Percentiles rank a stretch among this genome's conserved stretches.
phyloP scores from a whole-genome alignment of 345 rosid species.

The Corchorus capsularis region DNA sequence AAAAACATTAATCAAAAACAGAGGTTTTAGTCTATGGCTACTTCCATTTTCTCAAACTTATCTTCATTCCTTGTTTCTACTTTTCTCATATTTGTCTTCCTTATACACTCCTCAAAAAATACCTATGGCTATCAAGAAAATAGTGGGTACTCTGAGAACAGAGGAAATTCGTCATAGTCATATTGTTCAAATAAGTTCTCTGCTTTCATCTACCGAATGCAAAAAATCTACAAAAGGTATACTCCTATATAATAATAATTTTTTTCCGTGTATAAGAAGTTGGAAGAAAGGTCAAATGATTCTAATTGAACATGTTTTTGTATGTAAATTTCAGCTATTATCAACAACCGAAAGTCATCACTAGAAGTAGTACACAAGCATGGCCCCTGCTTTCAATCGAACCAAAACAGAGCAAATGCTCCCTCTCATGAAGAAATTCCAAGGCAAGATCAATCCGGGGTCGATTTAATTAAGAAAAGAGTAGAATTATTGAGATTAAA shows the following conservation, averaged over 20 bases:
- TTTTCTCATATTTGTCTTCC: background rate
- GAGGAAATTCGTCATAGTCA: background rate
- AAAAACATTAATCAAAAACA: background rate
- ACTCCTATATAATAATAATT: background rate
- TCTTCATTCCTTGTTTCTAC: background rate
- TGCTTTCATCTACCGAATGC: background rate
- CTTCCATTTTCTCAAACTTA: background rate
- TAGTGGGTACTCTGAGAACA: background rate
- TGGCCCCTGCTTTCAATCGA: constrained; percentile 55
- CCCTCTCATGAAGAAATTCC: constrained; percentile 48
- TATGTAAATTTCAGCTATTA: background rate
- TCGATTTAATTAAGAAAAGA: constrained; percentile 56
- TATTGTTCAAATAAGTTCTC: background rate
- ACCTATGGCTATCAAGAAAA: background rate
- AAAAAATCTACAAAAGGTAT: background rate
- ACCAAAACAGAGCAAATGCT: constrained; percentile 9
- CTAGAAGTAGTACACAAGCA: constrained; percentile 22
- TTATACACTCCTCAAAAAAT: background rate
- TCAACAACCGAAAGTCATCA: background rate
- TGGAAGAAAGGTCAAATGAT: background rate
- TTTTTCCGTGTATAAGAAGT: background rate
- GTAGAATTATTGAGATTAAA: too few species aligned
- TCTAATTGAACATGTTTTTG: background rate
- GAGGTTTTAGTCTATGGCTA: background rate
- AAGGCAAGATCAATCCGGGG: constrained; percentile 58